Base-by-base conservation (phyloP, 1,139 yeast genomes). In the Hyphopichia burtonii region DNA sequence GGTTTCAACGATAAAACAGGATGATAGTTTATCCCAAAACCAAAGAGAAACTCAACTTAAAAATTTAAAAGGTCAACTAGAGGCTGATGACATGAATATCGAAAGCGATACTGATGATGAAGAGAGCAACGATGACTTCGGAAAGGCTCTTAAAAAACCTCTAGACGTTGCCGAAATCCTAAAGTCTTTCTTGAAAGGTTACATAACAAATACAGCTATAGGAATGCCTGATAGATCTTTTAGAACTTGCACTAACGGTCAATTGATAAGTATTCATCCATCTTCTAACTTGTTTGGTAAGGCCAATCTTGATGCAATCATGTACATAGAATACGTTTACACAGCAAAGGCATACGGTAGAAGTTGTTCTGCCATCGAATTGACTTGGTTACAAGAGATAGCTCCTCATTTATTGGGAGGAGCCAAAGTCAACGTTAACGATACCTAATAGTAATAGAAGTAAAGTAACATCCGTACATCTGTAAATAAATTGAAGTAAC, bases 191-290 rank as follows among this genome's bases (percentile, higher is more conserved):
- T 66, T 94, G 36, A 74, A 77, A 38, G 99, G 99, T 0, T 93
- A 77, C 54, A 76, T 88, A 25, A 76, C 84, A 43, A 91, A 93
- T 59, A 84, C 96, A 0, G 99, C 99, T 0, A 81, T 93, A 16
- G 96, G 97, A 6, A 81, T 88, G 82, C 96, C 99, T 0, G 99
- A 94, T 60, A 76, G 97, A 54, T 86, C 96, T 3, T 94, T 85
- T 65, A 75, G 95, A 57, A 90, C 98, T 0, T 84, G 90, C 12
- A 69, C 83, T 20, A 80, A 85, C 7, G 96, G 96, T 17, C 90
- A 85, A 54, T 68, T 86, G 25, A 82, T 94, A 37, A 82, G 94
- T 44, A 82, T 94, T 15, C 99, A 94, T 59, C 99, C 99, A 0
- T 87, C 96, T 0, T 88, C 96, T 1, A 71, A 88, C 59, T 68